Evolutionary conservation across 2,329 filamentous ascomycete genomes (phyloP), one percentile per base, ranked within the genome.

Genomic region (Albifimbria verrucaria): DNA sequence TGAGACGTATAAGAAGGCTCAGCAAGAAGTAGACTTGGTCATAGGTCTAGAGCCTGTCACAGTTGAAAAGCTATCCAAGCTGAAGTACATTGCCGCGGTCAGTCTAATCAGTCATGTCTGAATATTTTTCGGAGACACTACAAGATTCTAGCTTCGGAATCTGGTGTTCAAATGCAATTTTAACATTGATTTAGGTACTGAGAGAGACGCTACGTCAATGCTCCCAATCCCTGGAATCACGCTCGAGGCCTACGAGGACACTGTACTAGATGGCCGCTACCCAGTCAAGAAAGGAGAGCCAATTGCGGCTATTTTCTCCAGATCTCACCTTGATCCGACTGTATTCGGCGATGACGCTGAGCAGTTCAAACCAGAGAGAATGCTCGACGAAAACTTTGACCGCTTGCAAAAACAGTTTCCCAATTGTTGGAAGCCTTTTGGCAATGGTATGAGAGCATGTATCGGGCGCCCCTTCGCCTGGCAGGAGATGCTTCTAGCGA

Each of bases 321-420:
- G 77, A 44, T 67, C 81, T 3, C 87, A 90, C 39, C 65, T 77
- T 0, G 87, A 91, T 60, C 84, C 83, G 0, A 71, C 70, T 1
- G 81, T 89, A 0, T 91, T 76, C 48, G 88, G 88, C 1, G 77
- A 81, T 0, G 85, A 89, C 55, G 85, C 86, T 1, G 66, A 79
- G 1, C 78, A 83, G 20, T 92, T 89, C 70, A 78, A 76, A 51
- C 88, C 89, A 0, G 88, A 91, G 64, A 77, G 88, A 11, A 89
- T 91, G 86, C 69, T 86, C 1, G 85, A 89, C 41, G 86, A 85
- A 17, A 77, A 81, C 22, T 91, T 90, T 61, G 75, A 83, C n/a
- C 76, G 76, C n/a, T n/a, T n/a, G 3, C 65, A 81, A 32, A 76
- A 74, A 15, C 46, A 20, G 28, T 26, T 2, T 39, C 50, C 62